A percentile compares a stretch with the other conserved stretches of the same genome.
phyloP scores from a whole-genome alignment of 2,329 filamentous ascomycete species.

The Hypoxylon sp. region DNA sequence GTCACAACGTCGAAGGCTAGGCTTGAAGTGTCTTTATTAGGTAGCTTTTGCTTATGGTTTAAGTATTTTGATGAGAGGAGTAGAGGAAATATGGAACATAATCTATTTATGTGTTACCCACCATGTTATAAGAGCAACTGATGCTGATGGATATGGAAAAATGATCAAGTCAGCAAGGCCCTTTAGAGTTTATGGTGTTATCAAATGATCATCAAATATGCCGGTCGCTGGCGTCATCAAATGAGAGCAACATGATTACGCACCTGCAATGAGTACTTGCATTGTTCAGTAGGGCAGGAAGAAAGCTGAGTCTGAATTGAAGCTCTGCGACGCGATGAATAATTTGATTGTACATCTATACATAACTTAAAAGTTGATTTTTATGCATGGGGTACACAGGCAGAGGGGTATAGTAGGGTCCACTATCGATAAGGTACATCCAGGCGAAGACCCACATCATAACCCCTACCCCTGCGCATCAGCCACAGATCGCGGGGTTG shows the following conservation, averaged over 20 bases:
- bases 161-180: slow-evolving; percentile 9
- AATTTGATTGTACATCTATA: neutral
- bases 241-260: neutral
- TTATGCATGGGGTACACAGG: neutral
- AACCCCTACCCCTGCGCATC: slow-evolving; percentile 15
- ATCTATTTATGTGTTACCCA: slow-evolving; percentile 5
- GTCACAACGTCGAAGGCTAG: neutral
- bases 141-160: neutral
- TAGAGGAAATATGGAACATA: neutral
- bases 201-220: neutral
- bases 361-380: neutral
- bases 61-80: neutral
- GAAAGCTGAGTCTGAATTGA: neutral
- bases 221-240: neutral
- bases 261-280: neutral
- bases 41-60: neutral
- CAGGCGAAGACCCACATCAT: neutral
- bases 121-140: neutral
- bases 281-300: no score
- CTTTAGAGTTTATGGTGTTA: neutral
- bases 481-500: slow-evolving; percentile 41
- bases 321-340: neutral
- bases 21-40: neutral
- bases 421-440: slow-evolving; percentile 23
- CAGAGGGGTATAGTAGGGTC: neutral